Percentiles rank a stretch among this genome's conserved stretches.
These are phyloP conservation scores for Misopates orontium DNA, from an alignment of 257 asterid genomes.

Conservation along the genomic window DNA sequence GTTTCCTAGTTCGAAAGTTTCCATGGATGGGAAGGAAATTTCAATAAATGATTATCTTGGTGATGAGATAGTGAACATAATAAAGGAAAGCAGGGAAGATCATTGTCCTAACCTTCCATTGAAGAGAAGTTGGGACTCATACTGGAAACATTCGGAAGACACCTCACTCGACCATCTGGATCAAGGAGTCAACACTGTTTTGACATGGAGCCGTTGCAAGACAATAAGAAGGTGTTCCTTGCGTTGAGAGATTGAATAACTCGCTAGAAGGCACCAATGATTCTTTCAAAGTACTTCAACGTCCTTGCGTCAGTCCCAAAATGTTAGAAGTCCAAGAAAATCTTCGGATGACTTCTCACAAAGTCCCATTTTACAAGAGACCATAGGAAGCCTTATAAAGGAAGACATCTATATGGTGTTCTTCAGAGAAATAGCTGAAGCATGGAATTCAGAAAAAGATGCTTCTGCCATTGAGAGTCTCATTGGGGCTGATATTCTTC, in stretches of 20 bases:
- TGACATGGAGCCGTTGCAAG: constrained; percentile 9
- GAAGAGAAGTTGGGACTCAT: constrained; percentile 27
- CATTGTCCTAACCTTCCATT: constrained; percentile 25
- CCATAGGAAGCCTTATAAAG: constrained; percentile 30
- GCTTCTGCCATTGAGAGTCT: constrained; percentile 30
- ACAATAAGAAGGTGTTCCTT: constrained; percentile 6
- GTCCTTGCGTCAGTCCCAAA: too few species aligned
- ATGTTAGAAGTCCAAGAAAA: too few species aligned
- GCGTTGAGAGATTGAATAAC: not conserved
- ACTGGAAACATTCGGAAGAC: constrained; percentile 11
- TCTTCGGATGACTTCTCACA: not conserved
- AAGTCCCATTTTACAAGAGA: constrained; percentile 16
- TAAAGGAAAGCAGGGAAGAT: constrained; percentile 24
- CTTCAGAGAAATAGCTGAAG: constrained; percentile 37
- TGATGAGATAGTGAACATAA: constrained; percentile 20
- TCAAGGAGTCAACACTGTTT: constrained; percentile 20
- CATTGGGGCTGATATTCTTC: constrained; percentile 41
- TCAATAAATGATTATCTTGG: constrained; percentile 27
- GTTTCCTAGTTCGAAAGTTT: constrained; percentile 28
- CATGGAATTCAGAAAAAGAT: constrained; percentile 39
- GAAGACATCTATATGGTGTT: constrained; percentile 41
- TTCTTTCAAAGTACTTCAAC: not conserved
- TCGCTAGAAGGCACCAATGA: not conserved
- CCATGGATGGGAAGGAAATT: constrained; percentile 20
- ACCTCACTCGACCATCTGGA: constrained; percentile 12